phyloP scores from a whole-genome alignment of 148 eudicot species.

The Beta vulgaris region DNA sequence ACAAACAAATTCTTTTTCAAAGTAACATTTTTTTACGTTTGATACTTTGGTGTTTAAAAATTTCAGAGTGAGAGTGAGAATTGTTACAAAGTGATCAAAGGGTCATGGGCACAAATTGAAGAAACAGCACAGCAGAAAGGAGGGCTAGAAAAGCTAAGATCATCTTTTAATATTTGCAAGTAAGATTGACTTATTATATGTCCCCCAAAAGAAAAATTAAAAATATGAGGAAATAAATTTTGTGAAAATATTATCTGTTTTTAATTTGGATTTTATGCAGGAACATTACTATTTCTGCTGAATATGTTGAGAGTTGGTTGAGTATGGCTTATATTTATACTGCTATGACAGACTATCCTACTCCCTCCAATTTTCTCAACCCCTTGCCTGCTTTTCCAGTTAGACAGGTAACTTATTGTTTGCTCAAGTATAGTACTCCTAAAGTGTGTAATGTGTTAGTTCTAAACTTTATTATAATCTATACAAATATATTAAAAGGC shows the following conservation, averaged over 20 bases:
- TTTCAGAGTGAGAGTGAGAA: conserved; percentile 69
- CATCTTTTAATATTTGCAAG: conserved; percentile 84
- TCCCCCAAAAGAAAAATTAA: background rate
- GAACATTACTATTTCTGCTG: conserved; percentile 34
- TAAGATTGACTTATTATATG: conserved; percentile 27
- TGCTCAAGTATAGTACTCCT: too few species aligned
- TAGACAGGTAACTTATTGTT: conserved; percentile 44
- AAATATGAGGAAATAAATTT: background rate
- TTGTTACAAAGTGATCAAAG: conserved; percentile 77
- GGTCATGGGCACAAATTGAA: conserved; percentile 74
- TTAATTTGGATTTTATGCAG: background rate
- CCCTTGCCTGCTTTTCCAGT: conserved; percentile 82
- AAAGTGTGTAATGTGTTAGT: too few species aligned
- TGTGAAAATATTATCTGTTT: background rate
- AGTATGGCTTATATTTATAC: conserved; percentile 49
- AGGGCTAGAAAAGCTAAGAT: conserved; percentile 57
- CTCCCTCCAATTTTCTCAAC: conserved; percentile 65
- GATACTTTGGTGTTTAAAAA: too few species aligned
- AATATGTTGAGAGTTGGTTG: conserved; percentile 45
- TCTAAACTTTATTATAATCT: too few species aligned
- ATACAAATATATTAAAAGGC: too few species aligned
- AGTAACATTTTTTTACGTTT: too few species aligned
- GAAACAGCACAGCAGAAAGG: conserved; percentile 47
- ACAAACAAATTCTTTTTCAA: too few species aligned
- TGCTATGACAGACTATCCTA: conserved; percentile 90